Conservation (phyloP, 805 yeast genomes). For the Candida odintsovae region DNA sequence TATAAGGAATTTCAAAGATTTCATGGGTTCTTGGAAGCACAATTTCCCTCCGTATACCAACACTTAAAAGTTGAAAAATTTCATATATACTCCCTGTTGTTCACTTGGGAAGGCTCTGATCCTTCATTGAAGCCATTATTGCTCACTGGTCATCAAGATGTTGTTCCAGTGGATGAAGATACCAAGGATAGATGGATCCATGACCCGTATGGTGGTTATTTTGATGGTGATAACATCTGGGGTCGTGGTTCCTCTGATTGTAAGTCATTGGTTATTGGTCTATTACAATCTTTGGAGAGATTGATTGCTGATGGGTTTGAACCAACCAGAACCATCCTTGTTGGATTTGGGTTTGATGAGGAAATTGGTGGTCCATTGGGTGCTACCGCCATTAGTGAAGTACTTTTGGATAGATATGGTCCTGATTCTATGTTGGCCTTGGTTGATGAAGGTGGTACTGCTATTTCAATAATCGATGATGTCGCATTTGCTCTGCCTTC, state of each 20-base stretch:
- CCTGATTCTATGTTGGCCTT: conserved; percentile 50
- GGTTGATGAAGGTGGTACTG: conserved; percentile 58
- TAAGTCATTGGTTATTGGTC: conserved; percentile 58
- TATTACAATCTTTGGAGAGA: conserved; percentile 54
- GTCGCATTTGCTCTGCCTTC: conserved; percentile 49
- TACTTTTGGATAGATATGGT: conserved; percentile 50
- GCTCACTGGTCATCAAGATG: conserved; percentile 75
- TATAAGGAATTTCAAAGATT: conserved; percentile 27
- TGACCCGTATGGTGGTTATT: conserved; percentile 60
- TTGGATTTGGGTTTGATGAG: conserved; percentile 73
- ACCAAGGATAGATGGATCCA: conserved; percentile 55
- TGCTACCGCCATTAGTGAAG: conserved; percentile 43
- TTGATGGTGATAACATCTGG: conserved; percentile 56
- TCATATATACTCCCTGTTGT: conserved; percentile 58
- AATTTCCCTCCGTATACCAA: conserved; percentile 50
- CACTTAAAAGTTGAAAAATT: conserved; percentile 47
- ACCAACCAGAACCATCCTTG: conserved; percentile 52
- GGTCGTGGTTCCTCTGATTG: conserved; percentile 78
- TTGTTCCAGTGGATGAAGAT: conserved; percentile 65
- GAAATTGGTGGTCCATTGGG: conserved; percentile 62
- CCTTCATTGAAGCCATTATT: conserved; percentile 52
- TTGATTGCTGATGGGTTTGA: conserved; percentile 38
- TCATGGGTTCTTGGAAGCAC: conserved; percentile 44
- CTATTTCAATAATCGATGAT: conserved; percentile 26
- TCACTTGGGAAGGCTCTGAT: conserved; percentile 56